Evolutionary conservation across 305 asterid genomes (phyloP).

Genomic region (Fraxinus nigra): DNA sequence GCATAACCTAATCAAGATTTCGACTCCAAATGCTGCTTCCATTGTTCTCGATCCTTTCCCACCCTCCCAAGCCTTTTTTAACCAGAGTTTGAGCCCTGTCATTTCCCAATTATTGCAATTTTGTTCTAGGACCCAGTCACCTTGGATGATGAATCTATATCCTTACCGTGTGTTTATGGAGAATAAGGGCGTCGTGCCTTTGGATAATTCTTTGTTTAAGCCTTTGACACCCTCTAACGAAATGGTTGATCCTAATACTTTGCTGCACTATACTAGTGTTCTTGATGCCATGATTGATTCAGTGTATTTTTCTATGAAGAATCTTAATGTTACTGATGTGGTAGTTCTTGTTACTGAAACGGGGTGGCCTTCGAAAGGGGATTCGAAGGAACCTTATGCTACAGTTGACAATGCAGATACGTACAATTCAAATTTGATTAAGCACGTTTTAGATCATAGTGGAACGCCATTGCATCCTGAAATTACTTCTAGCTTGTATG

Average conservation of each 20-base stretch:
- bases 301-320: constrained; percentile 86
- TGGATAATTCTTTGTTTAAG: constrained; percentile 82
- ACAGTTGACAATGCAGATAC: constrained; percentile 80
- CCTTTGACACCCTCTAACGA: constrained; percentile 90
- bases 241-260: constrained; percentile 93
- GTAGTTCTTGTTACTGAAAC: constrained; percentile 77
- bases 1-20: constrained; percentile 73
- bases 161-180: constrained; percentile 95
- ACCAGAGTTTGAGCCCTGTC: constrained; percentile 62
- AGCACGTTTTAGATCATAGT: constrained; percentile 63
- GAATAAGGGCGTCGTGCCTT: constrained; percentile 92
- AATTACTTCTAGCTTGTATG: constrained; percentile 66
- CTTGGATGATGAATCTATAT: constrained; percentile 93
- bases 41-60: constrained; percentile 84
- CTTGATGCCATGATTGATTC: constrained; percentile 97
- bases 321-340: constrained; percentile 77
- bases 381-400: constrained; percentile 88
- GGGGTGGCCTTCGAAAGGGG: constrained; percentile 98
- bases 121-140: constrained; percentile 73
- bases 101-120: constrained; percentile 64
- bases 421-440: constrained; percentile 83
- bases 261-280: constrained; percentile 83
- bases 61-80: constrained; percentile 91
- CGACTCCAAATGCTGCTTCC: constrained; percentile 78
- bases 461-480: constrained; percentile 96